phyloP scores from a whole-genome alignment of 2,329 filamentous ascomycete species.

The Neonectria ditissima region DNA sequence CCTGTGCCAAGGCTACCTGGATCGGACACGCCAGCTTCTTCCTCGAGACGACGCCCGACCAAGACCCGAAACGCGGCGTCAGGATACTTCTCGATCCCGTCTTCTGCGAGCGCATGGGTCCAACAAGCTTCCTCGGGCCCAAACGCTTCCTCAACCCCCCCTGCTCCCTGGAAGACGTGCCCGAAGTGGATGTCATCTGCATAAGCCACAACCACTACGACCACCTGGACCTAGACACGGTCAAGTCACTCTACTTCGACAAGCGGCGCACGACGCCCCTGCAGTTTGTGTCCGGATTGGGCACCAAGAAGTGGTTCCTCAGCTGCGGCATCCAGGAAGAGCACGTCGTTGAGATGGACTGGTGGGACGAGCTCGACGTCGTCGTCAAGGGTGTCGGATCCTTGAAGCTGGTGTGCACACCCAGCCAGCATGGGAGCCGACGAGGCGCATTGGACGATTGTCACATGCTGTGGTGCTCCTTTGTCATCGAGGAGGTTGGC shows the following conservation, averaged over 20 bases:
- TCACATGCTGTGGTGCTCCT: slow-evolving; percentile 85
- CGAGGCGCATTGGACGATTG: slow-evolving; percentile 73
- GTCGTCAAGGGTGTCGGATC: slow-evolving; percentile 54
- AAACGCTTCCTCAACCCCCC: slow-evolving; percentile 80
- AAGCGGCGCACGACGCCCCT: slow-evolving; percentile 1
- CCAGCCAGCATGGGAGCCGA: slow-evolving; percentile 81
- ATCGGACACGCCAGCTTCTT: slow-evolving; percentile 91
- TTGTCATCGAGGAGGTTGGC: slow-evolving; percentile 66
- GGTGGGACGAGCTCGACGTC: slow-evolving; percentile 84
- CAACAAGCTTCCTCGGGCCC: slow-evolving; percentile 73
- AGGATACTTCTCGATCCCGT: slow-evolving; percentile 90
- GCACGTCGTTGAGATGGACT: slow-evolving; percentile 86
- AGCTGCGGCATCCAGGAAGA: slow-evolving; percentile 74
- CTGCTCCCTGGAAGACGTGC: slow-evolving; percentile 79
- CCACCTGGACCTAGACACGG: slow-evolving; percentile 58
- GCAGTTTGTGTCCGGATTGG: slow-evolving; percentile 11
- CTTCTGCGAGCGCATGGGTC: slow-evolving; percentile 84
- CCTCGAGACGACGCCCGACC: slow-evolving; percentile 78
- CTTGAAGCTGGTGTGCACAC: slow-evolving; percentile 47
- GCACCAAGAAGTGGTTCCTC: slow-evolving; percentile 13
- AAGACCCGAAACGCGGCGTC: slow-evolving; percentile 63
- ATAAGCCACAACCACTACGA: slow-evolving; percentile 92
- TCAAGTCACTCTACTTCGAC: slow-evolving; percentile 18
- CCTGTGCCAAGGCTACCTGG: slow-evolving; percentile 79
- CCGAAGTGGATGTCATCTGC: slow-evolving; percentile 75